Base-by-base conservation (phyloP, 139 green algal genomes). In the Chlamydomonas incerta region DNA sequence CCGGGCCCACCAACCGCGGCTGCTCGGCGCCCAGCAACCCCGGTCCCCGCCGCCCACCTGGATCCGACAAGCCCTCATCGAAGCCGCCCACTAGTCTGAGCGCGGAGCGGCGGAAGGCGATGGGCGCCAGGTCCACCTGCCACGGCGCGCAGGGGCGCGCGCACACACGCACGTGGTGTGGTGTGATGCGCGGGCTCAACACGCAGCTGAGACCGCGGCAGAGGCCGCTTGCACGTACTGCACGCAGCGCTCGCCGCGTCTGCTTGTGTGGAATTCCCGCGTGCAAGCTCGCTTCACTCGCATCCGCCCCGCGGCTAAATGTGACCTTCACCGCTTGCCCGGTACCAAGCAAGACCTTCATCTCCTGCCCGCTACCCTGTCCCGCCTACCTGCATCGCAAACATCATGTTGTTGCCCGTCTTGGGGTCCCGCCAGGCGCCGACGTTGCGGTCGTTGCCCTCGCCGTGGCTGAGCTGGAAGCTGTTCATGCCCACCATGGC, bases 11-110 rank as follows among this genome's bases (percentile, higher is more conserved):
- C n/a, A n/a, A n/a, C n/a, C n/a, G n/a, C n/a, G n/a, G n/a, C n/a
- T n/a, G n/a, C n/a, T n/a, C n/a, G n/a, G n/a, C n/a, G n/a, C n/a
- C n/a, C n/a, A n/a, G n/a, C n/a, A n/a, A n/a, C n/a, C n/a, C n/a
- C n/a, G n/a, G n/a, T n/a, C n/a, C n/a, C n/a, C n/a, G n/a, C 13
- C 73, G 33, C 73, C 31, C 77, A 74, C 77, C 83, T 14, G 15
- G 35, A 35, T 83, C 83, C 0, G 41, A 71, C 83, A 88, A 60
- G 33, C 74, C 83, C 66, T 88, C 83, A n/a, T 88, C 83, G 28
- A 88, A 46, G 10, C 83, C 83, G 17, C 83, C 83, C 74, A 88
- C 83, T n/a, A n/a, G 14, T 50, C 66, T 66, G 37, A 77, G 84
- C 6, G 74, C 73, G 3, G 74, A 57, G 4, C 66, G 65, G 29